Percentiles rank a stretch among this genome's conserved stretches.
Conservation (phyloP, 306 rosid genomes). For the Fragaria nilgerrensis region DNA sequence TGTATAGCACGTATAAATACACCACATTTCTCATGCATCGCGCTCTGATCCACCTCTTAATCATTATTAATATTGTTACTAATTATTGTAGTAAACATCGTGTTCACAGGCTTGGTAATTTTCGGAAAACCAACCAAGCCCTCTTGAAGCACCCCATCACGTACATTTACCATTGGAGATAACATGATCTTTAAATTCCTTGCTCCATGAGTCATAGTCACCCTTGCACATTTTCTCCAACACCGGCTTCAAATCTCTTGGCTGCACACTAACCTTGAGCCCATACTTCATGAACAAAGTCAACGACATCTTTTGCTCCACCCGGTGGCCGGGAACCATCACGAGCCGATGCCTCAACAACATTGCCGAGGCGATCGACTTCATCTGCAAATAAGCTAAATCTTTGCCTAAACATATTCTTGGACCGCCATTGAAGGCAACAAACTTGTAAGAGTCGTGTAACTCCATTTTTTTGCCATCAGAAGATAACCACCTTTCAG, state of each 20-base stretch:
- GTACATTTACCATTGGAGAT: neutral
- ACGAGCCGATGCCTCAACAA: conserved; percentile 63
- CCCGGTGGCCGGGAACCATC: conserved; percentile 57
- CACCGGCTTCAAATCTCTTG: conserved; percentile 54
- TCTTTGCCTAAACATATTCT: conserved; percentile 88
- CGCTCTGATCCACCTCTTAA: neutral
- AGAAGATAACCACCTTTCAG: conserved; percentile 68
- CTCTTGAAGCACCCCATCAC: neutral
- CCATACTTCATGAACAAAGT: conserved; percentile 96
- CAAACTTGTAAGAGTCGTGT: conserved; percentile 63
- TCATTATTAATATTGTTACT: neutral
- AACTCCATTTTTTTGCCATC: conserved; percentile 50
- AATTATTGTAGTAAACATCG: too few relatives aligned
- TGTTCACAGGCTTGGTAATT: too few relatives aligned
- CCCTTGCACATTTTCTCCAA: conserved; percentile 36
- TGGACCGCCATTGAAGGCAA: conserved; percentile 81
- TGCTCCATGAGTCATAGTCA: neutral
- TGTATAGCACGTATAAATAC: neutral
- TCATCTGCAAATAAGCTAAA: conserved; percentile 88
- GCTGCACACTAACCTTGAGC: conserved; percentile 55
- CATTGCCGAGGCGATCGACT: conserved; percentile 76
- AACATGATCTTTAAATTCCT: neutral
- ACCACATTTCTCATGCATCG: neutral
- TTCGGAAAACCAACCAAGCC: neutral
- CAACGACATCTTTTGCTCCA: conserved; percentile 93